phyloP scores from a whole-genome alignment of 2,329 filamentous ascomycete species.

The Lecanicillium sp. region DNA sequence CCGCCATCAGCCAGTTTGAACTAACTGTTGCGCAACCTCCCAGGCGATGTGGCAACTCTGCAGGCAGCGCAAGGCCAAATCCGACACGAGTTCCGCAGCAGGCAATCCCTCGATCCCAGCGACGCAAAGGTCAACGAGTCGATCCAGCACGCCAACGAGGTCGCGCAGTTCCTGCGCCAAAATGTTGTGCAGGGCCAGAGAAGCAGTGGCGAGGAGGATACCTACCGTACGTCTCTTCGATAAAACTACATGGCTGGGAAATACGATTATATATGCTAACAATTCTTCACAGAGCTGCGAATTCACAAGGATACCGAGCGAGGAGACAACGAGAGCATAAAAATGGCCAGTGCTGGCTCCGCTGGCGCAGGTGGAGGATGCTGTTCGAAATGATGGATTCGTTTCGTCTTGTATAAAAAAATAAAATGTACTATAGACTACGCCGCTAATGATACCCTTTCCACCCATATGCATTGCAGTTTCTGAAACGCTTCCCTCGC shows the following conservation, averaged over 20 bases:
- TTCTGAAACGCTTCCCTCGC: neutral
- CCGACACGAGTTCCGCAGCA: constrained; percentile 64
- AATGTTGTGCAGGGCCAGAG: constrained; percentile 82
- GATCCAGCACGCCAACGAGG: constrained; percentile 72
- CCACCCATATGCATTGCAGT: constrained; percentile 1
- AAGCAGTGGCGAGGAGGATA: constrained; percentile 33
- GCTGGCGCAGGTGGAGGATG: constrained; percentile 22
- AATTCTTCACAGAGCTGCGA: constrained; percentile 55
- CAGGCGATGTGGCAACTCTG: constrained; percentile 66
- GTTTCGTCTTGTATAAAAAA: constrained; percentile 7
- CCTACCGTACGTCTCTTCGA: constrained; percentile 54
- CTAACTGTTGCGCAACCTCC: neutral
- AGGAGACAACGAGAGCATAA: constrained; percentile 88
- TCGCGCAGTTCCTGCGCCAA: constrained; percentile 69
- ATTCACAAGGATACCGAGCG: constrained; percentile 90
- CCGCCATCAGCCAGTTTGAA: too few relatives aligned
- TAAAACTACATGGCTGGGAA: too few relatives aligned
- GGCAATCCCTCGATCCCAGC: constrained; percentile 48
- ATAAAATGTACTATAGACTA: constrained; percentile 11
- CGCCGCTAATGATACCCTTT: constrained; percentile 22
- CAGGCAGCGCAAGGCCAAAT: constrained; percentile 65
- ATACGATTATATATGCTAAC: too few relatives aligned
- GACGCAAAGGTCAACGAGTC: constrained; percentile 54
- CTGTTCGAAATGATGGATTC: constrained; percentile 16
- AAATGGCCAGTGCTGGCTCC: constrained; percentile 42